Base-by-base conservation (phyloP, 208 protist species). In the Leishmania braziliensis region DNA sequence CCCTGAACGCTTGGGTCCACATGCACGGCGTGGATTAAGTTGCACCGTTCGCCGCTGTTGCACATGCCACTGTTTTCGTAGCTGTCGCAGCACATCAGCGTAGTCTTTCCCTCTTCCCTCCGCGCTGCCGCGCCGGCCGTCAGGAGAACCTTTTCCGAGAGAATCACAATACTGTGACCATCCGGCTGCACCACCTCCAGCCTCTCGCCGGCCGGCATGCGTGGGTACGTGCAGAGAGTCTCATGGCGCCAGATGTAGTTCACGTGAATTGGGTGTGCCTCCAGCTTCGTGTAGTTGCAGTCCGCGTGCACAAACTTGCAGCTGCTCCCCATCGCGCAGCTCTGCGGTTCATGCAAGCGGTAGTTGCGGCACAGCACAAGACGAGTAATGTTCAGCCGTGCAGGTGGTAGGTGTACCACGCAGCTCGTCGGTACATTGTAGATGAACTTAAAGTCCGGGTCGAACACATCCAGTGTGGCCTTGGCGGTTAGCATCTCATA, bases 251-350 rank as follows among this genome's bases (percentile, higher is more conserved):
- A 96, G 48, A 93, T 86, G 85, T 96, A 96, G 84, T 96, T 93
- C 63, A 95, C 91, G 85, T 96, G 93, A 77, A 96, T 92, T 29
- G 93, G 87, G 83, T 86, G 87, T 23, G 88, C 84, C 53, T 86
- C 85, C 63, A 96, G 84, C 65, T 74, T 84, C 63, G 58, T 60
- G 75, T 81, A 78, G 82, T 92, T 89, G 80, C 88, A 89, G 84
- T 95, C 91, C 33, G 81, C 88, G 79, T 96, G 93, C 56, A 96
- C 93, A 79, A 95, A 95, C 87, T 95, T 96, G 86, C 93, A 96
- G 76, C 85, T 88, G 50, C 68, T 76, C 20, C 87, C 85, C 93
- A 94, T 92, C 58, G 77, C 69, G 70, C 93, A 96, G 75, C 89
- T 91, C 54, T 82, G 74, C 29, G 86, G 82, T 66, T 93, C 84